phyloP scores from a whole-genome alignment of 2,329 filamentous ascomycete species.

The Paracoccidioides lutzii region DNA sequence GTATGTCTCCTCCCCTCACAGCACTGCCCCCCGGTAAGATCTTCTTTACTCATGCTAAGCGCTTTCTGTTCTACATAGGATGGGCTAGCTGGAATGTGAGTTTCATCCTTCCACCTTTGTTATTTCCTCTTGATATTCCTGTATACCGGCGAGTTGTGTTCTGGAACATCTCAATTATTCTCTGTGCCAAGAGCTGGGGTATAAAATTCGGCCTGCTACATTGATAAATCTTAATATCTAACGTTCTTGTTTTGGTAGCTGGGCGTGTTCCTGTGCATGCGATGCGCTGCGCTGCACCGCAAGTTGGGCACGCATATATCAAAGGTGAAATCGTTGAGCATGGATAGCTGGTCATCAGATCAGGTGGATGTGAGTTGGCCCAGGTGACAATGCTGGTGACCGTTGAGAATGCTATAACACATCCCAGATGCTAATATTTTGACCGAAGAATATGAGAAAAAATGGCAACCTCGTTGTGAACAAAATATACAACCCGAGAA shows the following conservation, averaged over 20 bases:
- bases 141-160: not conserved
- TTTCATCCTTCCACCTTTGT: constrained; percentile 14
- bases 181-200: not conserved
- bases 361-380: constrained; percentile 73
- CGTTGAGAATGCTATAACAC: not conserved
- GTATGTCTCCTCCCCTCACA: constrained; percentile 38
- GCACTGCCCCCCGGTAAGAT: not conserved
- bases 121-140: not conserved
- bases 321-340: constrained; percentile 96
- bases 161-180: not conserved
- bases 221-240: not conserved
- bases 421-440: constrained; percentile 10
- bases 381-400: not conserved
- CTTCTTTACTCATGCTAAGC: constrained; percentile 18
- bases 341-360: constrained; percentile 94
- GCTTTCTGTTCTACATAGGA: constrained; percentile 38
- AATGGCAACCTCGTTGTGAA: constrained; percentile 80
- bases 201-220: not conserved
- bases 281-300: constrained; percentile 86
- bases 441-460: constrained; percentile 72
- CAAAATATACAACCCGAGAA: constrained; percentile 75
- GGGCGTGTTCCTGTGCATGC: constrained; percentile 94
- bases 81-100: constrained; percentile 96
- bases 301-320: constrained; percentile 96
- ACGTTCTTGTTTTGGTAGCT: constrained; percentile 42